Evolutionary conservation across 805 yeast genomes (phyloP).

Genomic region (Brettanomyces naardenensis): DNA sequence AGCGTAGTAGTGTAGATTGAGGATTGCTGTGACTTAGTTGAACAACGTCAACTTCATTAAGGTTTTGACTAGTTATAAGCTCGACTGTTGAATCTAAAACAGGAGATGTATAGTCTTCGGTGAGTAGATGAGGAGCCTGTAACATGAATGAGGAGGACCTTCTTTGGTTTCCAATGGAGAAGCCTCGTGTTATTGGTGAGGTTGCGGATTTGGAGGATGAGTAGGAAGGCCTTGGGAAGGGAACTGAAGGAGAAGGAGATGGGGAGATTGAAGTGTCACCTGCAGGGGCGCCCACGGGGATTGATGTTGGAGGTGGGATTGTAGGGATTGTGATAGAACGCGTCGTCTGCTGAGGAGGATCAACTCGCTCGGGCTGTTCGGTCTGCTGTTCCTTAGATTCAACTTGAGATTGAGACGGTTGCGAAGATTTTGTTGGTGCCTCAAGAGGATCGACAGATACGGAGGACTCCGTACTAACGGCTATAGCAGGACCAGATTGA

Average conservation of each 20-base stretch:
- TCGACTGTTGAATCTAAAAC: constrained; percentile 73
- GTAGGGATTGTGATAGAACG: not conserved
- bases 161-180: not conserved
- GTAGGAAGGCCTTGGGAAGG: not conserved
- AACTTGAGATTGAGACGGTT: no score
- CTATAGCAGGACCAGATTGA: no score
- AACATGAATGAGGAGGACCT: not conserved
- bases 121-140: constrained; percentile 24
- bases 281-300: no score
- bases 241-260: not conserved
- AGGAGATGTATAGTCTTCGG: constrained; percentile 72
- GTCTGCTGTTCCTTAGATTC: no score
- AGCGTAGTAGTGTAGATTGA: not conserved
- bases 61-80: constrained; percentile 44
- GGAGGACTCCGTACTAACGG: no score
- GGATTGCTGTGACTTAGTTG: constrained; percentile 20
- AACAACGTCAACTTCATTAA: constrained; percentile 66
- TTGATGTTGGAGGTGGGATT: not conserved
- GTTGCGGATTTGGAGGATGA: not conserved
- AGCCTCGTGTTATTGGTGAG: not conserved
- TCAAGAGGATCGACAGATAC: no score
- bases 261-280: not conserved
- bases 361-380: no score
- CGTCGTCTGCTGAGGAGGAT: no score
- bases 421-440: no score